Percentiles rank a stretch among this genome's conserved stretches.
Evolutionary conservation across 352 stramenopile species (phyloP).

Genomic region (Globisporangium nagaii): DNA sequence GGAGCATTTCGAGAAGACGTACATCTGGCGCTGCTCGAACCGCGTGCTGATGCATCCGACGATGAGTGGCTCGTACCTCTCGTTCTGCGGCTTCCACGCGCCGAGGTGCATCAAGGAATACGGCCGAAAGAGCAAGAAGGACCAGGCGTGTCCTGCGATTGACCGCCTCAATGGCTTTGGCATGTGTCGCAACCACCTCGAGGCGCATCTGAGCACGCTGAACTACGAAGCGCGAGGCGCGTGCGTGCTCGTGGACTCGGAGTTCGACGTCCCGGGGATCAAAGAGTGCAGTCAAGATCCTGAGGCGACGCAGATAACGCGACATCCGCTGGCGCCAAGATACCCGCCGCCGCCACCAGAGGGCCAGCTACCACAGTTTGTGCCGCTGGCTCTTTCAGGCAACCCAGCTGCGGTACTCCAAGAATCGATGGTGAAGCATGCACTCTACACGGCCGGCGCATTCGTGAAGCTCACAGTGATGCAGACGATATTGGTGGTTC

Average conservation of each 20-base stretch:
- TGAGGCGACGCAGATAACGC: slow-evolving; percentile 8
- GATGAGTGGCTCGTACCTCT: slow-evolving; percentile 39
- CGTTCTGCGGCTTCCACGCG: slow-evolving; percentile 63
- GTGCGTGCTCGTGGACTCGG: slow-evolving; percentile 41
- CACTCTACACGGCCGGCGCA: not conserved
- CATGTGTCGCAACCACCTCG: slow-evolving; percentile 66
- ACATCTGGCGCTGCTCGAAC: slow-evolving; percentile 58
- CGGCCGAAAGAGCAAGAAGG: slow-evolving; percentile 25
- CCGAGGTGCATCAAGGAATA: slow-evolving; percentile 60
- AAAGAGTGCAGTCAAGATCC: slow-evolving; percentile 45
- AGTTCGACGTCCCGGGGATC: slow-evolving; percentile 61
- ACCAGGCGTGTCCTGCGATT: slow-evolving; percentile 29
- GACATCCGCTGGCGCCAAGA: slow-evolving; percentile 53
- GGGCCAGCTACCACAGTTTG: not conserved
- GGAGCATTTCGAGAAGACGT: slow-evolving; percentile 42
- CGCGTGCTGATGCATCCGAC: slow-evolving; percentile 55
- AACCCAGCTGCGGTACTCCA: not conserved
- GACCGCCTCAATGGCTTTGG: slow-evolving; percentile 55
- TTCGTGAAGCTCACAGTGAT: not conserved
- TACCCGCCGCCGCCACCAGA: slow-evolving; percentile 14
- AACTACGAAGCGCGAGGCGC: slow-evolving; percentile 37
- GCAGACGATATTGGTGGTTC: not conserved
- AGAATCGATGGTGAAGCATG: slow-evolving; percentile 2
- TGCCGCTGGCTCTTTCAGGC: not conserved
- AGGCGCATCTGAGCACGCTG: slow-evolving; percentile 51